Percentiles rank a stretch among this genome's conserved stretches.
phyloP scores from a whole-genome alignment of 768 basidiomycete genomes.

The Boletales sp. region DNA sequence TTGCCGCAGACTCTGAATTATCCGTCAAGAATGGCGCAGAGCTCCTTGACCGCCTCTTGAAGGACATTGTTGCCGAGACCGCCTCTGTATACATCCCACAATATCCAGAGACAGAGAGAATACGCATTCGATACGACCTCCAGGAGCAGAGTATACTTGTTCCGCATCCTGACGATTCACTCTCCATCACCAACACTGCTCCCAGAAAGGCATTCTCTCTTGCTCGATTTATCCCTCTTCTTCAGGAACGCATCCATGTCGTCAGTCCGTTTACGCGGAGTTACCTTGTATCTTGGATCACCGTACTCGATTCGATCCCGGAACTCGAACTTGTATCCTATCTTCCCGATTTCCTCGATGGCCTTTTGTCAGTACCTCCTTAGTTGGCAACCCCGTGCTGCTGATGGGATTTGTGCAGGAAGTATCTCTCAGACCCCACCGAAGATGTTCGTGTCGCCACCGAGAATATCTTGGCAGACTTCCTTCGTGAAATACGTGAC shows the following conservation, averaged over 20 bases:
- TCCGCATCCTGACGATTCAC: slow-evolving; percentile 51
- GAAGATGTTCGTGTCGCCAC: slow-evolving; percentile 91
- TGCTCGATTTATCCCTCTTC: slow-evolving; percentile 89
- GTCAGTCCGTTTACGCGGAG: slow-evolving; percentile 93
- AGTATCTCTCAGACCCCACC: slow-evolving; percentile 93
- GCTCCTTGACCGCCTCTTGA: slow-evolving; percentile 91
- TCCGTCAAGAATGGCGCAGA: slow-evolving; percentile 99
- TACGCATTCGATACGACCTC: slow-evolving; percentile 43
- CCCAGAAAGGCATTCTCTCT: slow-evolving; percentile 86
- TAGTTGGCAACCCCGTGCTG: slow-evolving; percentile 1
- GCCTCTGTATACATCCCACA: slow-evolving; percentile 93
- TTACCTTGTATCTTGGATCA: slow-evolving; percentile 97
- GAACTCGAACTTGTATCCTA: slow-evolving; percentile 94
- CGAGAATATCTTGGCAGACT: slow-evolving; percentile 83
- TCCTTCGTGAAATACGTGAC: slow-evolving; percentile 86
- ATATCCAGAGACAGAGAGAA: slow-evolving; percentile 74
- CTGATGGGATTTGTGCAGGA: slow-evolving; percentile 43
- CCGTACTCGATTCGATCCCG: slow-evolving; percentile 91
- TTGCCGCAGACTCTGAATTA: slow-evolving; percentile 90
- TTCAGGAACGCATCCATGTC: slow-evolving; percentile 91
- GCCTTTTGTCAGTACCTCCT: slow-evolving; percentile 65
- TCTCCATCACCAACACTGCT: slow-evolving; percentile 24
- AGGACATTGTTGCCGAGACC: slow-evolving; percentile 96
- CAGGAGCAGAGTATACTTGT: slow-evolving; percentile 58
- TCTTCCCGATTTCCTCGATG: slow-evolving; percentile 92